Percentiles rank a stretch among this genome's conserved stretches.
Evolutionary conservation across 2,329 filamentous ascomycete genomes (phyloP).

Genomic region (Huntiella abstrusa): DNA sequence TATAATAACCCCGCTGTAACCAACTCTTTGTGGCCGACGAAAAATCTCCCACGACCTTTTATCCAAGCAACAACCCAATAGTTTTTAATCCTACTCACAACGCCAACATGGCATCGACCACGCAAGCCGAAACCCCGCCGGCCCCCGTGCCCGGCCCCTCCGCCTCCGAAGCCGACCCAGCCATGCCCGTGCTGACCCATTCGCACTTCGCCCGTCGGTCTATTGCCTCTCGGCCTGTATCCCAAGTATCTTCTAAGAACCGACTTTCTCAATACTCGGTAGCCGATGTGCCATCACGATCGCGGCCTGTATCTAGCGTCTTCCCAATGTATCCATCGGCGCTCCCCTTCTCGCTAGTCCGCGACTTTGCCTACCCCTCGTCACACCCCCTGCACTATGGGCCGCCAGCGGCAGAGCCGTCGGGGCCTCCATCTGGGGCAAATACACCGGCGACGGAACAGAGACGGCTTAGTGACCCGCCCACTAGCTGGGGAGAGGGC

Average conservation of each 20-base stretch:
- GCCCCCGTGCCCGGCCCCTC: constrained; percentile 31
- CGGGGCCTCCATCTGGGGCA: constrained; percentile 50
- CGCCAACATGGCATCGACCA: background rate
- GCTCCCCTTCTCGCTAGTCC: constrained; percentile 71
- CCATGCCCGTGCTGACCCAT: constrained; percentile 35
- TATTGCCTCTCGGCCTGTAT: constrained; percentile 45
- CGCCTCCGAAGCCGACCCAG: constrained; percentile 29
- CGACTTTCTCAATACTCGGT: constrained; percentile 71
- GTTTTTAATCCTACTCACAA: background rate
- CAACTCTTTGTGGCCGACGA: too few relatives aligned
- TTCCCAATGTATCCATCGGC: constrained; percentile 74
- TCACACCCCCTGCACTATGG: constrained; percentile 85
- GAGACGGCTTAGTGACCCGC: constrained; percentile 67
- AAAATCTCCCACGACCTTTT: background rate
- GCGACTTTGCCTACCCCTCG: constrained; percentile 83
- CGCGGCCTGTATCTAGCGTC: constrained; percentile 61
- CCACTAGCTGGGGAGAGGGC: constrained; percentile 49
- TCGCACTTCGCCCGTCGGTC: constrained; percentile 39
- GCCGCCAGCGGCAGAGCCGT: constrained; percentile 52
- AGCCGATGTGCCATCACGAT: constrained; percentile 47
- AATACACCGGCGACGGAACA: constrained; percentile 74
- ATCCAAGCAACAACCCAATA: background rate
- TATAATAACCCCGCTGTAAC: too few relatives aligned
- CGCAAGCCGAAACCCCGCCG: constrained; percentile 16
- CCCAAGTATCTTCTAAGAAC: constrained; percentile 54